Conservation (phyloP, 2,329 filamentous ascomycete genomes). For the Pseudopithomyces maydicus region DNA sequence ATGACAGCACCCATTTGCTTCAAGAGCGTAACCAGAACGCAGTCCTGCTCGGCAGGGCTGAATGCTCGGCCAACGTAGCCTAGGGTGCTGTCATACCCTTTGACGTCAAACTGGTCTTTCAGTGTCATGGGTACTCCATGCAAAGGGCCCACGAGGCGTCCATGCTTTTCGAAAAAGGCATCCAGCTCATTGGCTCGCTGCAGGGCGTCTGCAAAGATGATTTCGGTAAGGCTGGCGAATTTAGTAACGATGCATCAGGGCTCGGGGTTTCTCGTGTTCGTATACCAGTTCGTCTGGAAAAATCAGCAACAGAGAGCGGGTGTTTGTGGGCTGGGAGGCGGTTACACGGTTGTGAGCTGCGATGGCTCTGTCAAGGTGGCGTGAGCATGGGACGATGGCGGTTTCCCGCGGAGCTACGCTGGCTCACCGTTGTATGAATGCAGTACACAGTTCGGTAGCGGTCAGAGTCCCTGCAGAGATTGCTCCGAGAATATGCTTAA, state of each 20-base stretch:
- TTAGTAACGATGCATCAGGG: conserved; percentile 48
- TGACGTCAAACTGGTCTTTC: conserved; percentile 57
- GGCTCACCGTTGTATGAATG: conserved; percentile 38
- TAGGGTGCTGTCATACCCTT: conserved; percentile 56
- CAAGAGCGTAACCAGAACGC: conserved; percentile 61
- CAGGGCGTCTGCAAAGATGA: conserved; percentile 53
- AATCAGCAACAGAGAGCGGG: not conserved
- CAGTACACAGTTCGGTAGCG: conserved; percentile 31
- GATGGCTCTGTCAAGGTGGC: conserved; percentile 36
- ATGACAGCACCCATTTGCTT: conserved; percentile 57
- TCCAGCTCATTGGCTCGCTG: conserved; percentile 49
- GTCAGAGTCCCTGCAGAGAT: conserved; percentile 34
- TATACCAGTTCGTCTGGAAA: conserved; percentile 46
- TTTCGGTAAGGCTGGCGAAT: conserved; percentile 54
- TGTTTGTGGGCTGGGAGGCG: conserved; percentile 5
- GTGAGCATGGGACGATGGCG: conserved; percentile 40
- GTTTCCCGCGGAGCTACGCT: conserved; percentile 2
- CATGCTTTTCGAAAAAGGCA: conserved; percentile 40
- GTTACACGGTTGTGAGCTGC: conserved; percentile 37
- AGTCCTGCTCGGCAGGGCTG: conserved; percentile 56
- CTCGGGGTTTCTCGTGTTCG: conserved; percentile 52
- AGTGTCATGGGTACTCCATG: conserved; percentile 55
- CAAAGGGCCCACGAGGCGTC: conserved; percentile 50
- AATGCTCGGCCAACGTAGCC: conserved; percentile 69
- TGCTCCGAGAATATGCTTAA: conserved; percentile 26